Conservation (phyloP, 148 eudicot genomes). For the Amaranthus palmeri region DNA sequence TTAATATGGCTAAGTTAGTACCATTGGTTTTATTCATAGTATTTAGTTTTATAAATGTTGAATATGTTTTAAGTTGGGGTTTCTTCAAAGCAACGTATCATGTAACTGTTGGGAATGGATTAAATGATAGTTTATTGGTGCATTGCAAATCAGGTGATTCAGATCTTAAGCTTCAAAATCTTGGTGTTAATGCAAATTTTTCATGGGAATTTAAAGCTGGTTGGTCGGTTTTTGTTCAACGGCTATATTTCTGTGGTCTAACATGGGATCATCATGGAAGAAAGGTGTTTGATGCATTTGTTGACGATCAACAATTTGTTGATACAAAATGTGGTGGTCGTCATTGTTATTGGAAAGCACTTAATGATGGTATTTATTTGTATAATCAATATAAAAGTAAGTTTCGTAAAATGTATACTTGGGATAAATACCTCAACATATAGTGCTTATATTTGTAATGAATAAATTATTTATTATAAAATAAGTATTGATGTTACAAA, state of each 20-base stretch:
- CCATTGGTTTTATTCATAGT: neutral
- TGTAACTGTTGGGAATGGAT: slow-evolving; percentile 2
- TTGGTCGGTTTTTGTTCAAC: neutral
- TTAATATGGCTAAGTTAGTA: too few species aligned
- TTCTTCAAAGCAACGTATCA: neutral
- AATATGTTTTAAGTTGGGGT: slow-evolving; percentile 4
- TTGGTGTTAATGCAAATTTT: neutral
- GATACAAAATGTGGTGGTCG: slow-evolving; percentile 18
- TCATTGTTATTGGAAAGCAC: slow-evolving; percentile 24
- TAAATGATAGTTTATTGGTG: neutral
- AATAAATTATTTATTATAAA: too few species aligned
- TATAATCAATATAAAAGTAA: neutral
- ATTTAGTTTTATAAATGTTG: neutral
- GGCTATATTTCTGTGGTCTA: slow-evolving; percentile 12
- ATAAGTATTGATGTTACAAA: too few species aligned
- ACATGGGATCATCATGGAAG: slow-evolving; percentile 18
- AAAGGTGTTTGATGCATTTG: slow-evolving; percentile 14
- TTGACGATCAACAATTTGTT: slow-evolving; percentile 15
- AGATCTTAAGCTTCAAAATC: slow-evolving; percentile 14
- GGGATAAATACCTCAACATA: slow-evolving; percentile 12
- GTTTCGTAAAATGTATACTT: neutral
- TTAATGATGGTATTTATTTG: slow-evolving; percentile 17
- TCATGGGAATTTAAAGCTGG: slow-evolving; percentile 2
- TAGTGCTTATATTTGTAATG: too few species aligned
- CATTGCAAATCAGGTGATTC: slow-evolving; percentile 19